Percentiles rank a stretch among this genome's conserved stretches.
phyloP scores from a whole-genome alignment of 352 stramenopile genomes.

The Globisporangium barbulae region DNA sequence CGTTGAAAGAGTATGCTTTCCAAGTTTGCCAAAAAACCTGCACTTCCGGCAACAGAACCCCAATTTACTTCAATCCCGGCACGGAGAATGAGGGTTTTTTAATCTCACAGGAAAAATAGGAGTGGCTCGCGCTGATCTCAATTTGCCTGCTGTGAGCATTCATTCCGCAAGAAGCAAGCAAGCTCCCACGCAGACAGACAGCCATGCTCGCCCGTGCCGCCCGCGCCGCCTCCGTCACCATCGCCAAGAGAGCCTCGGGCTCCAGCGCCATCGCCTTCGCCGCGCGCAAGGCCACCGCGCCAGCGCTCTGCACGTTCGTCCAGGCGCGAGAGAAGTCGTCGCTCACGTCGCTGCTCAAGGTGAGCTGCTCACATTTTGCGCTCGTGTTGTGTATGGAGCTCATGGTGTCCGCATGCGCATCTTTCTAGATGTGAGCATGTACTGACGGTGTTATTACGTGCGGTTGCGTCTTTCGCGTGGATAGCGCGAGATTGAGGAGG shows the following conservation, averaged over 20 bases:
- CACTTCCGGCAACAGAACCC: no score
- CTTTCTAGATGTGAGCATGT: not conserved
- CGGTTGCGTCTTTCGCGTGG: not conserved
- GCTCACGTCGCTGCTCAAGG: constrained; percentile 40
- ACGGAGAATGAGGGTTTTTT: no score
- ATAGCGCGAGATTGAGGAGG: constrained; percentile 72
- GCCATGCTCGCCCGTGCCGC: constrained; percentile 46
- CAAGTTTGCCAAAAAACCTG: no score
- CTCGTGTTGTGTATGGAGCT: not conserved
- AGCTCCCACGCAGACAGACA: constrained; percentile 2
- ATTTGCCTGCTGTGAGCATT: not conserved
- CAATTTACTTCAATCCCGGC: no score
- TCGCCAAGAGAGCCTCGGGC: constrained; percentile 25
- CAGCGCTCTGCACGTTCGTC: constrained; percentile 25
- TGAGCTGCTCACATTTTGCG: constrained; percentile 1
- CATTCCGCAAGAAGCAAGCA: constrained; percentile 10
- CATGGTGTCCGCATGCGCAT: not conserved
- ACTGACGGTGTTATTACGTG: not conserved
- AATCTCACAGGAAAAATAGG: not conserved
- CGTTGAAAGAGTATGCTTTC: no score
- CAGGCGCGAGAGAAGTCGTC: constrained; percentile 58
- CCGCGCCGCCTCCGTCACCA: constrained; percentile 27
- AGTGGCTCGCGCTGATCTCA: not conserved
- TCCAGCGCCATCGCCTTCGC: constrained; percentile 11
- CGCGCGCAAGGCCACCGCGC: constrained; percentile 14